Base-by-base conservation (phyloP, 2,329 filamentous ascomycete species). In the Corinectria fuckeliana region DNA sequence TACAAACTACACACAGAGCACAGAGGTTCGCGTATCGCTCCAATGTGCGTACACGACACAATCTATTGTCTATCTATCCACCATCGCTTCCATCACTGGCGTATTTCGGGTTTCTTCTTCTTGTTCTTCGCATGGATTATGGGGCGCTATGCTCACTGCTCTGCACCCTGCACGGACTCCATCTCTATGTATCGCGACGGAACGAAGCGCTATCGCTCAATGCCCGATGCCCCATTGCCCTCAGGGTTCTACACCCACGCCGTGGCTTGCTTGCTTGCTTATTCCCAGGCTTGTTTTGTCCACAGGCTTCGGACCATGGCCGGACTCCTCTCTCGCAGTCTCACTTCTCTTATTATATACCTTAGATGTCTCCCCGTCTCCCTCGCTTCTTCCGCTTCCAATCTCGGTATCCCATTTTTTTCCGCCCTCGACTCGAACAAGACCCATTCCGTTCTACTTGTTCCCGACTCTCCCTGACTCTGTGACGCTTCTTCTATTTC, bases 261-360 rank as follows among this genome's bases (percentile, higher is more conserved):
- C 56, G 42, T 53, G 56, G 50, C 56, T 58, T 58, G 54, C 44
- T 45, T 18, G 47, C 20, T 23, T 30, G 50, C n/a, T n/a, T n/a
- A n/a, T n/a, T n/a, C n/a, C n/a, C n/a, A n/a, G n/a, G n/a, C n/a
- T n/a, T n/a, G n/a, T n/a, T n/a, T n/a, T n/a, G n/a, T 28, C 28
- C 38, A 13, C 21, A 26, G 48, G 25, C 52, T 54, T 58, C 50
- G 56, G 56, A 54, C 56, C 45, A 54, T 54, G 56, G 44, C 56
- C 56, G 56, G 56, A 34, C 26, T 52, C 42, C 39, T 23, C 18
- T 38, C 32, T 41, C 16, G 34, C 25, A n/a, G 28, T 49, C 14
- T 28, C 39, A 23, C 9, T 14, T 11, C 7, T 20, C 32, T 11
- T 55, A 38, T 58, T 62, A 64, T 60, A 64, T 64, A 64, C 56